Percentiles rank a stretch among this genome's conserved stretches.
Evolutionary conservation across 2,329 filamentous ascomycete species (phyloP).

Genomic region (Diaporthe caulivora): DNA sequence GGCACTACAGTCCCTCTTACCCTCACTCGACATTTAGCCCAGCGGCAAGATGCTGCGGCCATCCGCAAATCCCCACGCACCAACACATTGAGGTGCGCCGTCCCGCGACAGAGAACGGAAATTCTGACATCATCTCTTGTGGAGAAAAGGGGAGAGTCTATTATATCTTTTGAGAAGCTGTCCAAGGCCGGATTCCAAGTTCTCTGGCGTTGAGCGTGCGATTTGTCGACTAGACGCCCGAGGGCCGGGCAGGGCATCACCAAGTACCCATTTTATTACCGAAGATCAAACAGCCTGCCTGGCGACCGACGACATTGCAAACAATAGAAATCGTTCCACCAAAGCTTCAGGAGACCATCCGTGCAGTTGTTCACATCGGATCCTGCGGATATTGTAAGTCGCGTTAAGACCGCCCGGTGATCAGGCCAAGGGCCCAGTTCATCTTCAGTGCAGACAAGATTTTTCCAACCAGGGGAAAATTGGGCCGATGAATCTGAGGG

Average conservation of each 20-base stretch:
- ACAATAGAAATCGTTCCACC: background rate
- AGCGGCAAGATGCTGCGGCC: slow-evolving; percentile 17
- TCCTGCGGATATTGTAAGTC: background rate
- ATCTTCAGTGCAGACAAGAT: background rate
- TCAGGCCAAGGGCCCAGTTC: background rate
- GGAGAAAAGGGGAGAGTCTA: background rate
- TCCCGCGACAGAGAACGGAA: background rate
- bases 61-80: slow-evolving; percentile 20
- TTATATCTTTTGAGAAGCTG: background rate
- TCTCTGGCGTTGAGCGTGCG: background rate
- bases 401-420: background rate
- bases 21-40: background rate
- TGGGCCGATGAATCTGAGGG: background rate
- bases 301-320: background rate
- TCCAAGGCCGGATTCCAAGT: background rate
- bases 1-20: background rate
- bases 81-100: background rate
- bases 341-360: background rate
- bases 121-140: background rate
- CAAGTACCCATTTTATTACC: background rate
- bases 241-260: background rate
- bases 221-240: background rate
- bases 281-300: background rate
- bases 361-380: background rate
- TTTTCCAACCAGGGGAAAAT: background rate